phyloP scores from a whole-genome alignment of 2,329 filamentous ascomycete species.

The Escovopsis weberi region DNA sequence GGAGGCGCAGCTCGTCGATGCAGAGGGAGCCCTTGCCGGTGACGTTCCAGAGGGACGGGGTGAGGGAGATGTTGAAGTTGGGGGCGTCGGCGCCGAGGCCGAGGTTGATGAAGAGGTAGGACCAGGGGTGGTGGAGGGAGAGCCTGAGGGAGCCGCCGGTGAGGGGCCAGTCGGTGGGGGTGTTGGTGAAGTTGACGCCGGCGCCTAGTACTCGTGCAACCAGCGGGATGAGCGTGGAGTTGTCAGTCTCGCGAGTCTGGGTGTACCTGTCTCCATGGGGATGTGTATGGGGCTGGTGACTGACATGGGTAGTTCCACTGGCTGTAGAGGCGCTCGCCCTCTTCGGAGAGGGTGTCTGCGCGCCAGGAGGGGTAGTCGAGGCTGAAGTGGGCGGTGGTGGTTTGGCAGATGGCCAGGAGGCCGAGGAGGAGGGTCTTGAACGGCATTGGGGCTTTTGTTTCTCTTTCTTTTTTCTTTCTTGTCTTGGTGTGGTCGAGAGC shows the following conservation, averaged over 20 bases:
- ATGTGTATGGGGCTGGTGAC: conserved; percentile 7
- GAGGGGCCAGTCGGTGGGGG: conserved; percentile 40
- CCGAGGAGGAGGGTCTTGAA: conserved; percentile 16
- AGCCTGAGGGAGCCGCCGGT: conserved; percentile 32
- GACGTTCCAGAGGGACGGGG: conserved; percentile 42
- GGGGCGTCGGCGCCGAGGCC: conserved; percentile 34
- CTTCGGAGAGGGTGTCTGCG: conserved; percentile 28
- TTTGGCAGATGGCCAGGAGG: conserved; percentile 19
- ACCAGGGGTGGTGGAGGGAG: conserved; percentile 36
- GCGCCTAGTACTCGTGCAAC: conserved; percentile 22
- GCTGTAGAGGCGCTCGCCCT: conserved; percentile 24
- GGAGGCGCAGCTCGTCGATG: conserved; percentile 42
- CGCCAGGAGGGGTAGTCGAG: conserved; percentile 34
- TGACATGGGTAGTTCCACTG: conserved; percentile 39
- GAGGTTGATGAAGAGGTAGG: conserved; percentile 39
- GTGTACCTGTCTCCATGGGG: background rate
- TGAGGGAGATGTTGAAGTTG: conserved; percentile 56
- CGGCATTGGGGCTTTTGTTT: background rate
- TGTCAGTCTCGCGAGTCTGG: background rate
- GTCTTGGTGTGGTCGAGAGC: background rate
- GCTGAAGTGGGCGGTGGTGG: conserved; percentile 33
- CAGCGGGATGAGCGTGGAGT: conserved; percentile 1
- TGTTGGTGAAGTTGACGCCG: conserved; percentile 29
- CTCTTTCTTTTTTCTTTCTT: background rate
- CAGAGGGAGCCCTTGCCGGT: conserved; percentile 52